Evolutionary conservation across 192 early-diverging fungal genomes (phyloP), one percentile per base, ranked within the genome.

Genomic region (Globomyces pollinis-pini): DNA sequence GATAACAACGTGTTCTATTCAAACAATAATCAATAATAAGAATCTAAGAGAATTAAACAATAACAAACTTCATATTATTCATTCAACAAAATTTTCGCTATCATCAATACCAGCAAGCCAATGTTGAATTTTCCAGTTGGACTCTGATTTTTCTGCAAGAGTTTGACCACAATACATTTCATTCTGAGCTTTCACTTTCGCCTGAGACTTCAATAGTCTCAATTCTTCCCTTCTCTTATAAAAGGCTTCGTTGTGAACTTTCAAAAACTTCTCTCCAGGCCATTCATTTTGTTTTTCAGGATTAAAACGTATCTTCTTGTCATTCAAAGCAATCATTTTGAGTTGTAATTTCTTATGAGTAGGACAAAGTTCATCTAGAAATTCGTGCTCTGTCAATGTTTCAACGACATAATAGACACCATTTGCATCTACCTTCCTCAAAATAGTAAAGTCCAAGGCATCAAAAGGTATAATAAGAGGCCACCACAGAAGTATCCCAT

Each of bases 331-430:
- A 6, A 29, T 24, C 20, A 26, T 29, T 23, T 23, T 18, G 20
- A 16, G 20, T 49, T 49, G 45, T 23, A 49, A 29, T 29, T 49
- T 9, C 28, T 44, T 49, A n/a, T n/a, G n/a, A n/a, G n/a, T n/a
- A n/a, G n/a, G n/a, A n/a, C n/a, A n/a, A n/a, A n/a, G n/a, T 49
- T 23, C 45, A 9, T 23, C 20, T 16, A 9, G 6, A 23, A 49
- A 28, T 49, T 49, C 42, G 28, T 49, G 21, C 28, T 23, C 45
- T 16, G 21, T 20, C 21, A 49, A 24, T 9, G 45, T 29, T 49
- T 49, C 45, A 12, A 49, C 45, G 12, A 28, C 45, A 49, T 49
- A 49, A n/a, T n/a, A n/a, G n/a, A n/a, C n/a, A n/a, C n/a, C n/a
- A n/a, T n/a, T n/a, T 9, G 28, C 28, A 29, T 29, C 28, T 23